A percentile compares a stretch with the other conserved stretches of the same genome.
phyloP scores from a whole-genome alignment of 331 rosid genomes.

The Dryas integrifolia region DNA sequence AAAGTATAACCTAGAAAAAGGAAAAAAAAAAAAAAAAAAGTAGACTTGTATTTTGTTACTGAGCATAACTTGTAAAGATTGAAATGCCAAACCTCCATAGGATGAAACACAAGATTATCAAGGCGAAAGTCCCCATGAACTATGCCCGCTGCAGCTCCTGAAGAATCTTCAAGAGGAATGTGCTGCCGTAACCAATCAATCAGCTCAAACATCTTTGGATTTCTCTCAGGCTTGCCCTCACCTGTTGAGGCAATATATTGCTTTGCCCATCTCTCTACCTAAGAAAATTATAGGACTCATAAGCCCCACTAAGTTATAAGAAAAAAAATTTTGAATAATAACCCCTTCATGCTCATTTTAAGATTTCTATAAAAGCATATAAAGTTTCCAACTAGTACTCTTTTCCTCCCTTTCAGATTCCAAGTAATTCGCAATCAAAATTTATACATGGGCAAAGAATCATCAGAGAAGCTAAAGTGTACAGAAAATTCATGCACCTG shows the following conservation, averaged over 20 bases:
- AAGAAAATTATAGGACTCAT: constrained; percentile 15
- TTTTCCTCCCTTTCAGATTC: neutral
- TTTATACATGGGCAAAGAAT: neutral
- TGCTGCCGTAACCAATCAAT: constrained; percentile 67
- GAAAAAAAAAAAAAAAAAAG: neutral
- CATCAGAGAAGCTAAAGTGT: neutral
- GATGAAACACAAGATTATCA: constrained; percentile 90
- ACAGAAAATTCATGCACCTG: constrained; percentile 45
- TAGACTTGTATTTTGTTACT: neutral
- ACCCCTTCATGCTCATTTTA: neutral
- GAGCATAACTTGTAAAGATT: neutral
- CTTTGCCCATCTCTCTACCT: constrained; percentile 92
- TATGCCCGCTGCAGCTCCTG: constrained; percentile 63
- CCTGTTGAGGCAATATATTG: constrained; percentile 79
- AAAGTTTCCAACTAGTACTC: neutral
- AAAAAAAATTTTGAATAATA: neutral
- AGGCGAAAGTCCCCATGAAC: constrained; percentile 98
- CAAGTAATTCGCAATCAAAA: neutral
- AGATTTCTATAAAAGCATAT: neutral
- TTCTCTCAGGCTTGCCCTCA: constrained; percentile 69
- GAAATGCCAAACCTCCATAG: constrained; percentile 58
- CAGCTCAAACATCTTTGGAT: constrained; percentile 82
- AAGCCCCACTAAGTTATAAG: neutral
- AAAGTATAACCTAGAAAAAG: neutral
- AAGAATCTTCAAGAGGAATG: constrained; percentile 82